A percentile compares a stretch with the other conserved stretches of the same genome.
phyloP scores from a whole-genome alignment of 805 yeast genomes.

The Saccharomycopsis sp. region DNA sequence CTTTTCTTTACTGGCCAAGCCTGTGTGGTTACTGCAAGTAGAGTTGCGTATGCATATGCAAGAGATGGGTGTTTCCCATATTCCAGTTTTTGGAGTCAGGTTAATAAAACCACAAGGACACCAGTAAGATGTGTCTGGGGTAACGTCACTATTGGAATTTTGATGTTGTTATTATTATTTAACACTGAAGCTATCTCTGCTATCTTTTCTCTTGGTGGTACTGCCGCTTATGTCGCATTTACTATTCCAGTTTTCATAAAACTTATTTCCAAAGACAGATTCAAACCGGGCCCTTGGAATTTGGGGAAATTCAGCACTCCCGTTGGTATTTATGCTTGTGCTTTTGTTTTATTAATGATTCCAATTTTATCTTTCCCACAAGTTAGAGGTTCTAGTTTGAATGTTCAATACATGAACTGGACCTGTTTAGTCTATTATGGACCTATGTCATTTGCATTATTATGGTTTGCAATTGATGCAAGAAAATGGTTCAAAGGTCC shows the following conservation, averaged over 20 bases:
- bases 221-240: constrained; percentile 39
- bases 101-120: constrained; percentile 48
- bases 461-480: constrained; percentile 47
- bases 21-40: constrained; percentile 50
- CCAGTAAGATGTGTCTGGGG: constrained; percentile 57
- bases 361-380: constrained; percentile 32
- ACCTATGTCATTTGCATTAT: constrained; percentile 47
- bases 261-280: constrained; percentile 37
- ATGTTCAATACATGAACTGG: constrained; percentile 55
- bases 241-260: constrained; percentile 33
- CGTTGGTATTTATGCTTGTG: constrained; percentile 43
- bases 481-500: constrained; percentile 56
- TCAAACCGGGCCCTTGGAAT: constrained; percentile 61
- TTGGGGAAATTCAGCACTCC: constrained; percentile 46
- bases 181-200: constrained; percentile 40
- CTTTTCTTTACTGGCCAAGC: constrained; percentile 64
- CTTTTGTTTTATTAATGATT: constrained; percentile 53
- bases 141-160: constrained; percentile 31
- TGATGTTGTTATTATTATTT: constrained; percentile 35
- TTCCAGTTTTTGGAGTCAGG: constrained; percentile 47
- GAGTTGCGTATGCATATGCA: constrained; percentile 70
- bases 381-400: constrained; percentile 25
- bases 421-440: constrained; percentile 57
- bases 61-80: constrained; percentile 71
- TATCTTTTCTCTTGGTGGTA: constrained; percentile 35